Conservation (phyloP, 2,329 filamentous ascomycete species). For the Penicillium freii region DNA sequence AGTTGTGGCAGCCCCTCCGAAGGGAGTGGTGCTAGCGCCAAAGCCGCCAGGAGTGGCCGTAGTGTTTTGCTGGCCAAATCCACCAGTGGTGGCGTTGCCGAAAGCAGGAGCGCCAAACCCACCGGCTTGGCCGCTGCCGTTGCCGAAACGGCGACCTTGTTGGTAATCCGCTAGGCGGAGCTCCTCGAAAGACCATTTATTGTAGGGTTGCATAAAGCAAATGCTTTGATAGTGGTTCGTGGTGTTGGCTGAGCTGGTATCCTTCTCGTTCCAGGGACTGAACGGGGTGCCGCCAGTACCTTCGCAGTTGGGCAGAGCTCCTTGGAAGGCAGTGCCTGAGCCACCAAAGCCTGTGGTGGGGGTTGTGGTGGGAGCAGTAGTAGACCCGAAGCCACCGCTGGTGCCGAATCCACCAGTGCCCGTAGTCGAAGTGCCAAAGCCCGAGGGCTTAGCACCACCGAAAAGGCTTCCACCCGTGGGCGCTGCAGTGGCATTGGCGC, state of each 20-base stretch:
- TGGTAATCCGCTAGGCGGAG: conserved; percentile 82
- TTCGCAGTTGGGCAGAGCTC: conserved; percentile 41
- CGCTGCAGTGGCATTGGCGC: conserved; percentile 25
- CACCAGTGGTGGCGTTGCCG: conserved; percentile 37
- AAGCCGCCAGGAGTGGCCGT: conserved; percentile 37
- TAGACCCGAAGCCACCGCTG: conserved; percentile 31
- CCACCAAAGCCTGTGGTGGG: conserved; percentile 36
- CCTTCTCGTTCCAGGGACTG: conserved; percentile 47
- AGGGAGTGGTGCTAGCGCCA: conserved; percentile 45
- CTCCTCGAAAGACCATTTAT: conserved; percentile 85
- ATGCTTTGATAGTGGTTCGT: conserved; percentile 52
- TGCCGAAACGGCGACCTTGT: conserved; percentile 80
- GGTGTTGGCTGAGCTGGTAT: conserved; percentile 31
- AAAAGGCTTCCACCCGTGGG: conserved; percentile 40
- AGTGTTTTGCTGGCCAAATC: conserved; percentile 44
- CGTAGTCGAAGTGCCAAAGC: conserved; percentile 22
- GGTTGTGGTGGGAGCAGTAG: conserved; percentile 8
- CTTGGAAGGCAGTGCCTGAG: conserved; percentile 44
- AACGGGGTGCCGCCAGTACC: conserved; percentile 49
- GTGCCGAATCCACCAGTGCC: conserved; percentile 26
- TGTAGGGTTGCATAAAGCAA: conserved; percentile 52
- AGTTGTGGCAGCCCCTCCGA: conserved; percentile 37
- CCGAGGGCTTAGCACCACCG: conserved; percentile 28
- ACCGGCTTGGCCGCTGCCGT: conserved; percentile 73
- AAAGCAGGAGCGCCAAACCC: conserved; percentile 73